Base-by-base conservation (phyloP, 306 rosid species). In the barrel medic (Medicago truncatula) region DNA sequence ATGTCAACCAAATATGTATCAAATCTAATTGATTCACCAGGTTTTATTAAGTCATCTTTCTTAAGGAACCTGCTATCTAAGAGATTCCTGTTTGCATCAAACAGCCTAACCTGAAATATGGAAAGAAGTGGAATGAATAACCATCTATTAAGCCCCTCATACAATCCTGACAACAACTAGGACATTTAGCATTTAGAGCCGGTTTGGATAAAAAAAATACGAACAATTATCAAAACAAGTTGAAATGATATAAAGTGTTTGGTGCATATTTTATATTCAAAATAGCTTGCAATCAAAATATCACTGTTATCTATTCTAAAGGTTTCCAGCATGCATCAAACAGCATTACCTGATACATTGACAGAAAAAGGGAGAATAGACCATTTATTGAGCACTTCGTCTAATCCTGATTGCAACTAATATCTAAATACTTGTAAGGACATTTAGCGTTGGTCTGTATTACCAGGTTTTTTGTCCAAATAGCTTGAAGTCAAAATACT, bases 1-100 rank as follows among this genome's bases (percentile, higher is more conserved):
- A 92, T 79, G 64, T 90, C 93, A 78, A 94, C 86, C 86, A 90
- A 81, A 80, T 94, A 85, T 67, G 86, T 81, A 78, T 87, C 89
- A 66, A 90, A 92, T 67, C 84, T 41, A 70, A 92, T 71, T 52
- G 88, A 85, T 81, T 84, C 93, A 28, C 91, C 89, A 2, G 90
- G 70, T 80, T 58, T 86, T 69, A 90, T 82, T 31, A 70, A 71
- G 54, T 94, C 97, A 74, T 86, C 91, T 73, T 82, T 87, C 86
- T 85, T 90, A 18, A 88, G 78, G 71, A 89, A 91, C 84, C 94
- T 87, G 79, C 93, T 82, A 75, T 81, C 84, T 67, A 94, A 70
- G 68, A 74, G 84, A 41, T 82, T 94, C 84, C 82, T 81, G 84
- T 77, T 77, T 78, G 78, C 83, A 82, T 91, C 97, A 76, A 82